Conservation (phyloP, 2,329 filamentous ascomycete species). For the Beauveria caledonica region DNA sequence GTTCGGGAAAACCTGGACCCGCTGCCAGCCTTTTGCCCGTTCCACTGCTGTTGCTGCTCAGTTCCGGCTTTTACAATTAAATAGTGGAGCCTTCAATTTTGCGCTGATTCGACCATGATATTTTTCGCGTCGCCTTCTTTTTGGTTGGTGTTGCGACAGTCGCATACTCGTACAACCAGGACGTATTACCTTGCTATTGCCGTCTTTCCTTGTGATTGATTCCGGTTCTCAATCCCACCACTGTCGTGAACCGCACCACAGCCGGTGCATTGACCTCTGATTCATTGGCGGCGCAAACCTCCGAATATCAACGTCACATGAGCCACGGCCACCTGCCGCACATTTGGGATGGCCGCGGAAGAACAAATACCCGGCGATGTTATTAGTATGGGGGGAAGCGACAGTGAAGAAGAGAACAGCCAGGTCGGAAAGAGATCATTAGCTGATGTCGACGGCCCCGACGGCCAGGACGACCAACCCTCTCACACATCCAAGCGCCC, state of each 20-base stretch:
- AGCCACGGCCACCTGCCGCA: neutral
- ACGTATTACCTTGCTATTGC: neutral
- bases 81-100: neutral
- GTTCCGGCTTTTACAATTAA: neutral
- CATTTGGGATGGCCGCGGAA: constrained; percentile 14
- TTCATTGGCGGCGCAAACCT: neutral
- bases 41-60: neutral
- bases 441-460: constrained; percentile 17
- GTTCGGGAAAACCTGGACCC: constrained; percentile 6
- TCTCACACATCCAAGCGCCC: constrained; percentile 6
- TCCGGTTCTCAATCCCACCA: neutral
- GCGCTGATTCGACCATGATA: neutral
- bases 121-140: constrained; percentile 1
- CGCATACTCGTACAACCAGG: neutral
- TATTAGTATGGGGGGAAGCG: constrained; percentile 17
- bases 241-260: neutral
- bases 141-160: neutral
- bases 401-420: constrained; percentile 17
- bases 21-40: neutral
- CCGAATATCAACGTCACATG: neutral
- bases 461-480: constrained; percentile 11
- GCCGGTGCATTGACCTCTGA: neutral
- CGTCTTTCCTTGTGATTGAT: no score
- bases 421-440: constrained; percentile 22
- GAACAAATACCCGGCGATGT: constrained; percentile 15